Percentiles rank a stretch among this genome's conserved stretches.
phyloP scores from a whole-genome alignment of 352 stramenopile genomes.

The Globisporangium lucens region DNA sequence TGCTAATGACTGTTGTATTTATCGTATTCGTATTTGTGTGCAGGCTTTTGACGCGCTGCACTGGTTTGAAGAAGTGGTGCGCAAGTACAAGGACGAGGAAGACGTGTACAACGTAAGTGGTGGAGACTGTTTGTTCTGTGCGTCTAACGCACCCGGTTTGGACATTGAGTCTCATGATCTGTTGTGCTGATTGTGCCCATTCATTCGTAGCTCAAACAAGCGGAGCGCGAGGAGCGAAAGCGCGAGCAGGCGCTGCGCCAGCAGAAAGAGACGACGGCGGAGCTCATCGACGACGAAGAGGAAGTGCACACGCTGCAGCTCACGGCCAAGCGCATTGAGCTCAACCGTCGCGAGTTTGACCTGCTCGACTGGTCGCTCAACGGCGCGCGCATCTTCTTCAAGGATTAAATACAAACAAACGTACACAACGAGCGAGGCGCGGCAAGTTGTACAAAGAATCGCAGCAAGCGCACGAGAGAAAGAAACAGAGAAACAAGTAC shows the following conservation, averaged over 20 bases:
- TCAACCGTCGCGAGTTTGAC: conserved; percentile 87
- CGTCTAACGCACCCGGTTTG: background rate
- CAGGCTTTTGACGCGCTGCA: conserved; percentile 87
- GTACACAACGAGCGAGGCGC: background rate
- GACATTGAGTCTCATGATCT: background rate
- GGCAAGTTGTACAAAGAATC: background rate
- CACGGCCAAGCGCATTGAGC: conserved; percentile 83
- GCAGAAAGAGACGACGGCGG: conserved; percentile 80
- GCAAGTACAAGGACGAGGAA: conserved; percentile 86
- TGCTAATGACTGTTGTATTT: conserved; percentile 14
- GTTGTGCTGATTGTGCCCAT: background rate
- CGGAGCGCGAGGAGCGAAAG: conserved; percentile 74
- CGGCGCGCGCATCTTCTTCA: conserved; percentile 91
- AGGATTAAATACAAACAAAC: conserved; percentile 45
- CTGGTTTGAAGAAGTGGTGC: conserved; percentile 88
- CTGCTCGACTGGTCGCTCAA: conserved; percentile 90
- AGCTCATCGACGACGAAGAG: conserved; percentile 86
- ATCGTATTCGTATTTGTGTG: conserved; percentile 1
- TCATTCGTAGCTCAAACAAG: conserved; percentile 64
- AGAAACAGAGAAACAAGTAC: background rate
- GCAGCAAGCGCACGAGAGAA: background rate
- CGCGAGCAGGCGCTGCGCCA: conserved; percentile 70
- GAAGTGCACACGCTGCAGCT: conserved; percentile 86
- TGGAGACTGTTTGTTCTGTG: background rate
- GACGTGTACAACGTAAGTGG: conserved; percentile 59